These are phyloP conservation scores for Vitis rotundifolia DNA, from an alignment of 164 flowering plant species.

Conservation along the genomic window DNA sequence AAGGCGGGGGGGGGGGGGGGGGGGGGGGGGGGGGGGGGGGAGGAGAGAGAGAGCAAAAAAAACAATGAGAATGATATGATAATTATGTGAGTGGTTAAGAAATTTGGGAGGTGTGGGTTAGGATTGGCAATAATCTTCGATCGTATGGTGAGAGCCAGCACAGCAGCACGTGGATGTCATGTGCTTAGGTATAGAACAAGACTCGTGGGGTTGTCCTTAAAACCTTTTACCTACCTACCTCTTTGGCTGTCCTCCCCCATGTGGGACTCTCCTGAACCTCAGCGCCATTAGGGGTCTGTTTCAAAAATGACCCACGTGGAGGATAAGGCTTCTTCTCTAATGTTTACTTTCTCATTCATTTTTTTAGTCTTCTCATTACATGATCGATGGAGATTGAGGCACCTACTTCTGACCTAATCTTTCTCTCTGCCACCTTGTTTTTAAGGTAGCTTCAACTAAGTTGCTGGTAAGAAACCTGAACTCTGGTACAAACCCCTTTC, in stretches of 20 bases:
- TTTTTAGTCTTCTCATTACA: too few species aligned
- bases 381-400: too few species aligned
- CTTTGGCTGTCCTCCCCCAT: slow-evolving; percentile 29
- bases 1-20: too few species aligned
- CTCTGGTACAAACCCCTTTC: too few species aligned
- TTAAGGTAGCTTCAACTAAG: too few species aligned
- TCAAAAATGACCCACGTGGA: slow-evolving; percentile 16
- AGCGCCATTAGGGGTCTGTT: slow-evolving; percentile 2
- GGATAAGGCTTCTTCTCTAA: background rate
- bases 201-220: slow-evolving; percentile 20
- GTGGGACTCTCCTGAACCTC: slow-evolving; percentile 18
- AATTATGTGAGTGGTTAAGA: slow-evolving; percentile 12
- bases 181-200: slow-evolving; percentile 33
- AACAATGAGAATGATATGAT: background rate
- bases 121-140: slow-evolving; percentile 4
- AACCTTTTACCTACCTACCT: slow-evolving; percentile 22
- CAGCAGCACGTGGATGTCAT: slow-evolving; percentile 32
- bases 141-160: slow-evolving; percentile 22
- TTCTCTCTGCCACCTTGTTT: too few species aligned
- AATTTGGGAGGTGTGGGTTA: slow-evolving; percentile 3
- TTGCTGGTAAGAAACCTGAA: too few species aligned
- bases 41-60: background rate
- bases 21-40: too few species aligned
- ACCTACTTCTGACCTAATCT: too few species aligned
- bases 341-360: background rate